Evolutionary conservation across 495 filamentous ascomycete species (phyloP).

Genomic region (Lepidopterella palustris): DNA sequence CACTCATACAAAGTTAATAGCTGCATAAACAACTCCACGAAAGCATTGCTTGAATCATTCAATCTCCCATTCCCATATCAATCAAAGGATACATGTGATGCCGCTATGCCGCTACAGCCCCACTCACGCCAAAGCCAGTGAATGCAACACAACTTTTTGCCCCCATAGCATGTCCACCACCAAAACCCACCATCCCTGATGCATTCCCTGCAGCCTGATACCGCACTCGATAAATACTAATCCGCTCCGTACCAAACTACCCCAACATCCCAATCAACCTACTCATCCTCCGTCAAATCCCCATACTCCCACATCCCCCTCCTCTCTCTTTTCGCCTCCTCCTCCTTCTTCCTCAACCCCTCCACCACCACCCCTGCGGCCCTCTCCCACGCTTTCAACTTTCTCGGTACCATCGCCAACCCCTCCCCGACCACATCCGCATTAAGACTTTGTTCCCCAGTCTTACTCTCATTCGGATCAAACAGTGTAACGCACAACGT

Average conservation of each 20-base stretch:
- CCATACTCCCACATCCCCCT: constrained; percentile 98
- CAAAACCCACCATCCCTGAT: too few species aligned
- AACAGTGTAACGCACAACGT: constrained; percentile 77
- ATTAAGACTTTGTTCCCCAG: constrained; percentile 71
- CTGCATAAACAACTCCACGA: too few species aligned
- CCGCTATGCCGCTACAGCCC: too few species aligned
- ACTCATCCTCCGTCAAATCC: constrained; percentile 80
- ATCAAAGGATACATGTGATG: too few species aligned
- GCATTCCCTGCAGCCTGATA: too few species aligned
- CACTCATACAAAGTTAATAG: too few species aligned
- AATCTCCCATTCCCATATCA: too few species aligned
- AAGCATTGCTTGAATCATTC: too few species aligned
- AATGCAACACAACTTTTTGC: too few species aligned
- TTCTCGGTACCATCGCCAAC: constrained; percentile 79
- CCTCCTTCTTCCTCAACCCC: constrained; percentile 59
- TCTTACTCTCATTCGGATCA: constrained; percentile 57
- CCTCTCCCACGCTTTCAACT: constrained; percentile 84
- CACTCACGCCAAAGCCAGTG: too few species aligned
- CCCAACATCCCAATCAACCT: not conserved
- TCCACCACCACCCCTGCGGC: constrained; percentile 64
- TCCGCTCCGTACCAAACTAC: not conserved
- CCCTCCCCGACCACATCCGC: constrained; percentile 75
- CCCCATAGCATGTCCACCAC: too few species aligned
- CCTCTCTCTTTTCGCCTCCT: constrained; percentile 66
- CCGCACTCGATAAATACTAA: too few species aligned